Evolutionary conservation across 1,139 yeast genomes (phyloP), one percentile per base, ranked within the genome.

Genomic region (Candida glucosophila): DNA sequence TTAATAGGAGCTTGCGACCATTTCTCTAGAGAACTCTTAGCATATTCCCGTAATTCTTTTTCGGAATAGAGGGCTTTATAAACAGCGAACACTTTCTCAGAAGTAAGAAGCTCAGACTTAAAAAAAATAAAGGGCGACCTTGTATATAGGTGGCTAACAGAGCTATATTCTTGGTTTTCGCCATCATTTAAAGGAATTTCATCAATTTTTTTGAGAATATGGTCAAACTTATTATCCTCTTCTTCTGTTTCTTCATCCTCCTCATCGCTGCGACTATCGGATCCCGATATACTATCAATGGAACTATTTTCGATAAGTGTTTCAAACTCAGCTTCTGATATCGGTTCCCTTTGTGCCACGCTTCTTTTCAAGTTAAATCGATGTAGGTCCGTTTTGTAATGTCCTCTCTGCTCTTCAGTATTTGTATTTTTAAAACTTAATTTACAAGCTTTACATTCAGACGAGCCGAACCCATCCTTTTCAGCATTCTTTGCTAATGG

Each of bases 51-150:
- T 2, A 55, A 39, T 17, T 57, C 58, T 2, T 42, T 32, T 5
- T 55, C 49, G 15, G 59, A 52, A 39, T 83, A 73, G n/a, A 81
- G 39, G 0, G 77, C 57, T 42, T 86, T 86, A 53, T 77, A 88
- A 0, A 76, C 56, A 0, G 86, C 90, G 36, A 81, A 66, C 2
- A 76, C 74, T 29, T 67, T 64, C 2, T 54, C 56, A 0, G 52
- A 37, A 1, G 68, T 61, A 11, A 78, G 39, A 4, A 60, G 33
- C 0, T 53, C 37, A 0, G 82, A 70, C 29, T 59, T 62, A 46
- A 77, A 76, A 22, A 69, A 52, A 2, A 79, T 55, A 34, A 58
- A 67, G 2, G 93, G 82, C 0, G 86, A 71, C 39, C 70, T 68
- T 0, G 85, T 75, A 34, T 77, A 70, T 33, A 77, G 47, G 39